Conservation (phyloP, 768 basidiomycete species). For the Hortiboletus campestris region DNA sequence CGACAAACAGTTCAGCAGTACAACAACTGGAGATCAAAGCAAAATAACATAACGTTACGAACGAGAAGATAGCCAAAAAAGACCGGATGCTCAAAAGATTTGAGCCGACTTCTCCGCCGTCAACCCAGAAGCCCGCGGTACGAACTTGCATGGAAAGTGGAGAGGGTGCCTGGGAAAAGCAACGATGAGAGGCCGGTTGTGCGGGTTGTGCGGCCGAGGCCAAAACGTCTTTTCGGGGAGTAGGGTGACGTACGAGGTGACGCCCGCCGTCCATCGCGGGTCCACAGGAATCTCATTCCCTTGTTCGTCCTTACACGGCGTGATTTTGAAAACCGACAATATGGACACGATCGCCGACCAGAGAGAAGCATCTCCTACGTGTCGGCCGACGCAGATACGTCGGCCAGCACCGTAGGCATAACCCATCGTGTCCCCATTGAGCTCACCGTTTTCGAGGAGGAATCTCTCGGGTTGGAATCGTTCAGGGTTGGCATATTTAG, state of each 20-base stretch:
- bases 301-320: slow-evolving; percentile 25
- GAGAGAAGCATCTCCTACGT: slow-evolving; percentile 42
- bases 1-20: not conserved
- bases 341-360: slow-evolving; percentile 35
- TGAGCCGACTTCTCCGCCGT: slow-evolving; percentile 16
- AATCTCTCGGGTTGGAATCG: slow-evolving; percentile 38
- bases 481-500: slow-evolving; percentile 33
- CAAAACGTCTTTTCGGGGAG: not conserved
- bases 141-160: slow-evolving; percentile 25
- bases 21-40: not conserved
- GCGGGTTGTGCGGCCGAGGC: not conserved
- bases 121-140: slow-evolving; percentile 23
- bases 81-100: slow-evolving; percentile 14
- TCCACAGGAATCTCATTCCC: slow-evolving; percentile 23
- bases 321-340: slow-evolving; percentile 36
- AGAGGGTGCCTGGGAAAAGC: slow-evolving; percentile 19
- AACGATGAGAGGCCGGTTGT: not conserved
- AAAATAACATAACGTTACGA: not conserved
- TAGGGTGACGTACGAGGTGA: slow-evolving; percentile 24
- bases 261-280: slow-evolving; percentile 23
- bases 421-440: slow-evolving; percentile 30
- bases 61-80: not conserved
- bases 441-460: slow-evolving; percentile 18
- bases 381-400: slow-evolving; percentile 39
- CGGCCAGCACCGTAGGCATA: slow-evolving; percentile 39